Evolutionary conservation across 176 grass and related monocot genomes (phyloP).

Genomic region (sorghum (Sorghum bicolor)): Sorghum_bicolor_NCBIv3 NC_012872.2:62593501-62594000

Average conservation of each 20-base stretch:
- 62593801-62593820: slow-evolving; percentile 18
- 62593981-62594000: not conserved
- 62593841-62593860: slow-evolving; percentile 2
- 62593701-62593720: slow-evolving; percentile 7
- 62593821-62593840: slow-evolving; percentile 86
- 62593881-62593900: not conserved
- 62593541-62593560: slow-evolving; percentile 1
- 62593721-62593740: not conserved
- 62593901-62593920: not conserved
- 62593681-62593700: slow-evolving; percentile 78
- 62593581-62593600: not conserved
- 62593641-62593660: slow-evolving; percentile 92
- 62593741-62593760: not conserved
- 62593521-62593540: not conserved
- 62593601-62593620: slow-evolving; percentile 87
- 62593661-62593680: slow-evolving; percentile 94
- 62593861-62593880: slow-evolving; percentile 17
- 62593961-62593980: not conserved
- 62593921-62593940: slow-evolving; percentile 38
- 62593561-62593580: not conserved
- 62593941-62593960: slow-evolving; percentile 3
- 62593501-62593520: slow-evolving; percentile 83
- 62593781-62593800: slow-evolving; percentile 64
- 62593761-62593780: not conserved
- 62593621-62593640: slow-evolving; percentile 98